These are phyloP conservation scores for Euphrasia confusa DNA, from an alignment of 257 asterid genomes.

Conservation along the genomic window DNA sequence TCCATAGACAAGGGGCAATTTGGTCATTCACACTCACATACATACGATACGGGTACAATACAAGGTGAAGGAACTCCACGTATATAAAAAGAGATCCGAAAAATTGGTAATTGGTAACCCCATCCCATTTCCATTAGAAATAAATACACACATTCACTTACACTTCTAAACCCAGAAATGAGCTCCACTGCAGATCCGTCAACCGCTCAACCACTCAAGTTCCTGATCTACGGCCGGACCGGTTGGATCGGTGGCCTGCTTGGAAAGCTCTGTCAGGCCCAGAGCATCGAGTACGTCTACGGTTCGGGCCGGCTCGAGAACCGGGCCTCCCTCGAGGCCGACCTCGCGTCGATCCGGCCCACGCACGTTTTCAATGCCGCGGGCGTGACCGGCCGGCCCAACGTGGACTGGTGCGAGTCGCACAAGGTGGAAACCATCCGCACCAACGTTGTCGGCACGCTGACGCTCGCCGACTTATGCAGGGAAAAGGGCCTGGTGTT, in stretches of 20 bases:
- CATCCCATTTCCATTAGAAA: background rate
- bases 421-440: conserved; percentile 72
- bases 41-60: too few relatives aligned
- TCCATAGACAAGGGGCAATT: too few relatives aligned
- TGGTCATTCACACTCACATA: too few relatives aligned
- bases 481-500: conserved; percentile 47
- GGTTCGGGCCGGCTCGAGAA: conserved; percentile 65
- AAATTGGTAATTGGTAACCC: background rate
- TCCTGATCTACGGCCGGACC: conserved; percentile 65
- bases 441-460: conserved; percentile 64
- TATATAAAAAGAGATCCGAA: background rate
- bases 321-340: conserved; percentile 43
- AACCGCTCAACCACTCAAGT: conserved; percentile 40
- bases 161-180: conserved; percentile 23
- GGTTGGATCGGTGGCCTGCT: conserved; percentile 76
- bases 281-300: conserved; percentile 40
- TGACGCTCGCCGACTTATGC: conserved; percentile 69
- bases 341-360: conserved; percentile 38
- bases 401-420: conserved; percentile 79
- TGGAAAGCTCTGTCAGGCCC: conserved; percentile 62
- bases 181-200: conserved; percentile 54
- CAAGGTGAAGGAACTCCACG: too few relatives aligned
- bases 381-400: conserved; percentile 68
- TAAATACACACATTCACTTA: background rate
- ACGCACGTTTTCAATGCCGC: conserved; percentile 78